Evolutionary conservation across 2,329 filamentous ascomycete species (phyloP), one percentile per base, ranked within the genome.

Genomic region (Colletotrichum sp.): DNA sequence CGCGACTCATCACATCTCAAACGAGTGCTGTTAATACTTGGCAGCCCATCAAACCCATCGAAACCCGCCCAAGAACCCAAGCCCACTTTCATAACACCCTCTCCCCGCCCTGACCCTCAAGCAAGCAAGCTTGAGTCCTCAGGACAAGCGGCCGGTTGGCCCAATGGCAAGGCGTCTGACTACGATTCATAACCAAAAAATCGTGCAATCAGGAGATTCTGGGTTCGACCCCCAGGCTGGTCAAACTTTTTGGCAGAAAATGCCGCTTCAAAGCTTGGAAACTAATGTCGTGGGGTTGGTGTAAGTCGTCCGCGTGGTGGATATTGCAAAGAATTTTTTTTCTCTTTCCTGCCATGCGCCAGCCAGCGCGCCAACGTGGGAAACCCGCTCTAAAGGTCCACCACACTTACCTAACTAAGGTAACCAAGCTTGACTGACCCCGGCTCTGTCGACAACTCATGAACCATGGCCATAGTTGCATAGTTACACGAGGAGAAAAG

Each of bases 101-200:
- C 21, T 64, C 30, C 60, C 30, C n/a, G 15, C 8, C 7, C 3
- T 12, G 6, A 13, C 1, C 2, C 1, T 2, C 21, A 58, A 48
- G 43, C n/a, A 48, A 43, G 15, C 64, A 55, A 69, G 38, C 24
- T 38, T 6, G 13, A 15, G 4, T 36, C 24, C 21, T 18, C 24
- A 8, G 9, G 38, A 21, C 18, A 5, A 58, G 28, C 36, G 73
- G 73, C 73, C 73, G 73, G 73, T 75, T 85, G 82, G 82, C 81
- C 82, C 81, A 83, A 83, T 85, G 83, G 80, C 83, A 85, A 84
- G 83, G 83, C 84, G 84, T 85, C 83, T 85, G 83, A 85, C 84
- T 85, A 85, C 83, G 83, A 85, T 24, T 30, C 15, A 16, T 18
- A 18, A 5, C 30, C 16, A 13, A 12, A 34, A 21, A 2, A 36